Evolutionary conservation across 306 rosid species (phyloP).

Genomic region (Prosopis cineraria): DNA sequence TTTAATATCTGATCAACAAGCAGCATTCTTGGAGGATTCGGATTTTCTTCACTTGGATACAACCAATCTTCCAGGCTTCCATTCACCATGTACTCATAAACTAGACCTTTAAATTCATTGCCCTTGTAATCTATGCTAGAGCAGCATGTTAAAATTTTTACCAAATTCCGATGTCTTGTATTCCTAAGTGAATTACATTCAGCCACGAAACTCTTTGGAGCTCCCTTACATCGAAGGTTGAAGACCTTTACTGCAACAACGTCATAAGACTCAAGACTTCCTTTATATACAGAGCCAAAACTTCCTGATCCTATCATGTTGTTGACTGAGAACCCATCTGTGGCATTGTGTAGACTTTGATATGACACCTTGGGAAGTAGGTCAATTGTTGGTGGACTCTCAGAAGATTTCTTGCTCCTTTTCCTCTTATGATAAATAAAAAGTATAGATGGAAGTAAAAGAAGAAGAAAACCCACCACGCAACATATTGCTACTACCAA

Average conservation of each 20-base stretch:
- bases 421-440: not conserved
- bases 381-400: not conserved
- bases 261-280: not conserved
- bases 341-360: not conserved
- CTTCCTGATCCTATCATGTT: not conserved
- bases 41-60: not conserved
- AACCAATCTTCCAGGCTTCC: not conserved
- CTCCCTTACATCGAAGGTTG: not conserved
- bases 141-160: not conserved
- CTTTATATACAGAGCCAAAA: not conserved
- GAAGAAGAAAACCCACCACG: not conserved
- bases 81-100: not conserved
- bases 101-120: not conserved
- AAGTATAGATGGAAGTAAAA: not conserved
- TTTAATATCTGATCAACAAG: too few relatives aligned
- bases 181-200: not conserved
- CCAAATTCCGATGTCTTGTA: not conserved
- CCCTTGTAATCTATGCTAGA: not conserved
- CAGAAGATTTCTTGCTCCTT: not conserved
- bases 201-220: not conserved
- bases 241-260: not conserved
- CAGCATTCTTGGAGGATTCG: too few relatives aligned
- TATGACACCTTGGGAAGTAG: not conserved
- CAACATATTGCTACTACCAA: not conserved
- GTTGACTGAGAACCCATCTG: not conserved